These are phyloP conservation scores for Speleostelium caveatum DNA, from an alignment of 78 protist genomes.

Conservation along the genomic window DNA sequence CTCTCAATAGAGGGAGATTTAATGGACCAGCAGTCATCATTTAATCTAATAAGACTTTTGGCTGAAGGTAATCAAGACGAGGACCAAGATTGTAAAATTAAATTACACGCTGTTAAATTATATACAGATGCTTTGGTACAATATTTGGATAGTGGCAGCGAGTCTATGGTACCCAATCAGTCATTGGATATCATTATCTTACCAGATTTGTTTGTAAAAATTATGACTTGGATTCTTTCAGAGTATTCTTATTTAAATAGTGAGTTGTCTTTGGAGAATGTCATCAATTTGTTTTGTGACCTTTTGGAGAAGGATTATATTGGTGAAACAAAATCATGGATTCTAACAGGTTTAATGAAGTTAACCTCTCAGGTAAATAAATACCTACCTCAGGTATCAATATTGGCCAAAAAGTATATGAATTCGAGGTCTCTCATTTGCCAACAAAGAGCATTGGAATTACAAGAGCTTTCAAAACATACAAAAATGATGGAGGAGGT, in stretches of 20 bases:
- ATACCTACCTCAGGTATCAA: constrained; percentile 12
- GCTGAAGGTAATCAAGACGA: constrained; percentile 44
- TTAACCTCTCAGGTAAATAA: constrained; percentile 23
- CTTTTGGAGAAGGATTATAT: constrained; percentile 29
- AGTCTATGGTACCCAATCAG: neutral
- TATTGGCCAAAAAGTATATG: constrained; percentile 27
- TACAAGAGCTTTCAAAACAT: constrained; percentile 6
- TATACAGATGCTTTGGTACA: neutral
- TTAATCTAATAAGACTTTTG: constrained; percentile 38
- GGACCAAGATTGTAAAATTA: neutral
- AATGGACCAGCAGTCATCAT: constrained; percentile 8
- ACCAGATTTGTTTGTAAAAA: constrained; percentile 33
- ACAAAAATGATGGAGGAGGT: neutral
- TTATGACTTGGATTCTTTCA: constrained; percentile 48
- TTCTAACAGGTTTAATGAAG: constrained; percentile 13
- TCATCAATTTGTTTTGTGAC: constrained; percentile 22
- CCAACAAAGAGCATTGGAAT: constrained; percentile 38
- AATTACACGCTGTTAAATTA: neutral
- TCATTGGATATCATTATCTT: too few species aligned
- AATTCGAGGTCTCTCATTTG: constrained; percentile 4
- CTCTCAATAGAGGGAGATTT: neutral
- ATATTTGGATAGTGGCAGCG: neutral
- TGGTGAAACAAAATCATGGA: constrained; percentile 57
- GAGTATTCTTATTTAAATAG: constrained; percentile 37
- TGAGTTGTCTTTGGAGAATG: neutral